These are phyloP conservation scores for Trichocladium uniseriatum DNA, from an alignment of 495 filamentous ascomycete genomes.

Conservation along the genomic window DNA sequence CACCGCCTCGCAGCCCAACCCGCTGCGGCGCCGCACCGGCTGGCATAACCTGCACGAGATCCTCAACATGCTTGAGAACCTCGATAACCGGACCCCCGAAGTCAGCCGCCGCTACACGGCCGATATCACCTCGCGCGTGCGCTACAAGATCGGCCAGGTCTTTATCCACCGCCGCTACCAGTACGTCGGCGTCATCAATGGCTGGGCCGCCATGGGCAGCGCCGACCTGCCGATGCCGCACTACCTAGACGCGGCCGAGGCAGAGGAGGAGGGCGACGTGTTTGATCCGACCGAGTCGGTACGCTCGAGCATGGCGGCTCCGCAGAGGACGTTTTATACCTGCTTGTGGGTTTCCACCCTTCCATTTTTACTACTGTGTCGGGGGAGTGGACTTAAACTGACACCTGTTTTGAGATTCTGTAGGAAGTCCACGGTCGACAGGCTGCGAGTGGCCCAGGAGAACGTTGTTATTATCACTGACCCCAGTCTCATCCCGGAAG, in stretches of 20 bases:
- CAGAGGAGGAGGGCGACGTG: slow-evolving; percentile 43
- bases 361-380: too few species aligned
- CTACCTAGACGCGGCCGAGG: slow-evolving; percentile 25
- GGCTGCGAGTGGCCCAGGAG: slow-evolving; percentile 73
- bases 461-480: slow-evolving; percentile 61
- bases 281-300: slow-evolving; percentile 40
- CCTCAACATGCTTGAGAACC: slow-evolving; percentile 48
- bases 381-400: too few species aligned
- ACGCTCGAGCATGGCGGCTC: slow-evolving; percentile 42
- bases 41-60: slow-evolving; percentile 34
- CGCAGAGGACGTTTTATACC: slow-evolving; percentile 65
- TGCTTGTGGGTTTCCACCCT: slow-evolving; percentile 57
- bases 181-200: slow-evolving; percentile 73
- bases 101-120: slow-evolving; percentile 39
- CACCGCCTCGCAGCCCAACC: slow-evolving; percentile 11
- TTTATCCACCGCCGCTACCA: slow-evolving; percentile 75
- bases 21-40: slow-evolving; percentile 6
- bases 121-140: slow-evolving; percentile 37
- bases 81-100: slow-evolving; percentile 52
- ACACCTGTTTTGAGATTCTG: not conserved
- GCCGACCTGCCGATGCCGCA: slow-evolving; percentile 26
- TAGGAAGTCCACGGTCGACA: slow-evolving; percentile 34
- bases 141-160: slow-evolving; percentile 70
- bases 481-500: slow-evolving; percentile 32
- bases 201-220: slow-evolving; percentile 58